Base-by-base conservation (phyloP, 225 moss, liverwort and hornwort genomes). In the Anthoceros angustus region DNA sequence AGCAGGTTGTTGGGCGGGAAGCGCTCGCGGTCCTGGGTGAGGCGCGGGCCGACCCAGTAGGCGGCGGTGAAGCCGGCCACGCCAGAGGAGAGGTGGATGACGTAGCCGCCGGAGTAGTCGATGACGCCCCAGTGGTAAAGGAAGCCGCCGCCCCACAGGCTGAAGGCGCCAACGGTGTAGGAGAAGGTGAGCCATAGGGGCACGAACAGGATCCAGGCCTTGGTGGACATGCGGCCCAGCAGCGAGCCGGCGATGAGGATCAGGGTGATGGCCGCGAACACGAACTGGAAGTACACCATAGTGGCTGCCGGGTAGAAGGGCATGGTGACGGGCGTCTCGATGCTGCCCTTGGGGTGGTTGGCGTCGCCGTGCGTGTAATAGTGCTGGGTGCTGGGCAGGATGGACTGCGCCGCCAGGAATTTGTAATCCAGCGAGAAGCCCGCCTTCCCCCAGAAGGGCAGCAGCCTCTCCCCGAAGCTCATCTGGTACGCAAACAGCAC, bases 201-300 rank as follows among this genome's bases (percentile, higher is more conserved):
- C 55, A 55, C 55, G 55, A 55, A 55, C 5, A 55, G 8, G 15
- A 15, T 15, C 55, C 55, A 55, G 55, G 55, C 55, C 2, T 18
- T 55, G 55, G 23, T 18, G 55, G n/a, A 18, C 55, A 55, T 55
- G 55, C 55, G 55, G 10, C 10, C 55, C 55, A 55, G 55, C 8
- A 55, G 14, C 15, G 55, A 55, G 55, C 55, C 55, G 10, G 55
- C 55, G n/a, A 55, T 8, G n/a, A 55, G 55, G 55, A 55, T 55
- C 0, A 55, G 8, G n/a, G 55, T 9, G 8, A 55, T 55, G 55
- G 55, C 55, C 18, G 55, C 55, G 55, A 55, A 55, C 55, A 55
- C 55, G 55, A 55, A 55, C 55, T 55, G 55, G 55, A 55, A 55
- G 14, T 55, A 55, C n/a, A 55, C 55, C 55, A 55, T n/a, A 11